Conservation (phyloP, 2,329 filamentous ascomycete genomes). For the Chaetomiaceae sp. region DNA sequence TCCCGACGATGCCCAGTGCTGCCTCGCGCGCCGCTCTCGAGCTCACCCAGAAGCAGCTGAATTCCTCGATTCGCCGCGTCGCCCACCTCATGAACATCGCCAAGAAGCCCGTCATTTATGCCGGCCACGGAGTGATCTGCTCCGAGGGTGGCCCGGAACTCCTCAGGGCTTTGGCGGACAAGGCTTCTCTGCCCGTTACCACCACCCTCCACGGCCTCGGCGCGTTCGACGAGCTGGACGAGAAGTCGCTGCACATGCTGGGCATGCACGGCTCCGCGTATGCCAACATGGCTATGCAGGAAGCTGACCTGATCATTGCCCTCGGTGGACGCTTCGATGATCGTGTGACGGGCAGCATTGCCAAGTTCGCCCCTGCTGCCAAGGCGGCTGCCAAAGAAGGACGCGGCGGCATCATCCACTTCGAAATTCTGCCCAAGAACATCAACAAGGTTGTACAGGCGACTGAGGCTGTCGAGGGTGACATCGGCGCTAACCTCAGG, state of each 20-base stretch:
- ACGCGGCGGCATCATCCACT: slow-evolving; percentile 92
- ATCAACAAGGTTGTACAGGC: slow-evolving; percentile 99
- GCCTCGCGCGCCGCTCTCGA: slow-evolving; percentile 79
- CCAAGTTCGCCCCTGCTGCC: slow-evolving; percentile 85
- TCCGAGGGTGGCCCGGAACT: slow-evolving; percentile 73
- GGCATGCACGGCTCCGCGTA: slow-evolving; percentile 98
- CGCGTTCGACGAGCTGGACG: slow-evolving; percentile 85
- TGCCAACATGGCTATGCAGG: slow-evolving; percentile 97
- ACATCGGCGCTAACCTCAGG: slow-evolving; percentile 75
- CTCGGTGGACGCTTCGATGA: slow-evolving; percentile 94
- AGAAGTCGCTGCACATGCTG: slow-evolving; percentile 95
- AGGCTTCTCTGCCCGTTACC: slow-evolving; percentile 87
- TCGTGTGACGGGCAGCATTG: slow-evolving; percentile 76
- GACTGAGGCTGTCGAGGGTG: slow-evolving; percentile 90
- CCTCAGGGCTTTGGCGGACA: slow-evolving; percentile 82
- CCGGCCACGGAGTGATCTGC: slow-evolving; percentile 82
- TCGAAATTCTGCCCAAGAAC: slow-evolving; percentile 99
- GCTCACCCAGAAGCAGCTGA: slow-evolving; percentile 65
- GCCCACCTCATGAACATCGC: slow-evolving; percentile 79
- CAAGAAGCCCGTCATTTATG: slow-evolving; percentile 93
- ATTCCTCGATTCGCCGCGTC: slow-evolving; percentile 69
- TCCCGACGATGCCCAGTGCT: slow-evolving; percentile 79
- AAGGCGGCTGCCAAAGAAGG: slow-evolving; percentile 79
- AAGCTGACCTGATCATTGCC: slow-evolving; percentile 92
- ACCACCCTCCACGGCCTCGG: slow-evolving; percentile 93